Evolutionary conservation across 495 filamentous ascomycete genomes (phyloP).

Genomic region (Xanthoparmelia taractica): DNA sequence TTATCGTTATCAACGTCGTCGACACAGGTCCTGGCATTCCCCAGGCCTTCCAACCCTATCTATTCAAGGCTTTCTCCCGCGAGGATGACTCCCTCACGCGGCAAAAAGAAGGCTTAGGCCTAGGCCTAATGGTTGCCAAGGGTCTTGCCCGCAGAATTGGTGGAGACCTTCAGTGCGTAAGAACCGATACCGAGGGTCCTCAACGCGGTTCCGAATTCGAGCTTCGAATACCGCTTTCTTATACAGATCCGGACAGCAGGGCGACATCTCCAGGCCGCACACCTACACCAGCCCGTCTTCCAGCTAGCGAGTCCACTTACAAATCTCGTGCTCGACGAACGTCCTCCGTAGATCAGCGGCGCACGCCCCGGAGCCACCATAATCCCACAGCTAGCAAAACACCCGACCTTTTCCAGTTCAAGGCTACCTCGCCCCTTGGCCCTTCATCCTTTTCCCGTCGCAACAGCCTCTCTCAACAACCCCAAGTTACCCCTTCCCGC

Average conservation of each 20-base stretch:
- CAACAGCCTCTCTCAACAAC: slow-evolving; percentile 21
- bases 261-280: slow-evolving; percentile 36
- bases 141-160: slow-evolving; percentile 68
- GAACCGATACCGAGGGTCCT: slow-evolving; percentile 61
- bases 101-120: slow-evolving; percentile 63
- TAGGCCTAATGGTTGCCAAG: slow-evolving; percentile 70
- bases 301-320: slow-evolving; percentile 8
- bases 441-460: slow-evolving; percentile 23
- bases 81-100: slow-evolving; percentile 67
- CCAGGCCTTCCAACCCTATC: slow-evolving; percentile 55
- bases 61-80: slow-evolving; percentile 69
- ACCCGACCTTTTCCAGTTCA: slow-evolving; percentile 32
- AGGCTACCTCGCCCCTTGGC: slow-evolving; percentile 29
- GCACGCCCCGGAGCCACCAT: slow-evolving; percentile 24
- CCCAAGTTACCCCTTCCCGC: slow-evolving; percentile 8
- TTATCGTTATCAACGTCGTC: slow-evolving; percentile 53
- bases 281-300: slow-evolving; percentile 23
- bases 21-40: slow-evolving; percentile 73
- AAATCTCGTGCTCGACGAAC: slow-evolving; percentile 13
- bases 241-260: slow-evolving; percentile 37
- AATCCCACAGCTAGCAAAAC: slow-evolving; percentile 24
- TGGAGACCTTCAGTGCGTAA: slow-evolving; percentile 61
- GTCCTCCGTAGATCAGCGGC: slow-evolving; percentile 16
- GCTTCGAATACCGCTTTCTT: slow-evolving; percentile 58
- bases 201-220: slow-evolving; percentile 66